Base-by-base conservation (phyloP, 2,329 filamentous ascomycete genomes). In the Neofusicoccum ribis region DNA sequence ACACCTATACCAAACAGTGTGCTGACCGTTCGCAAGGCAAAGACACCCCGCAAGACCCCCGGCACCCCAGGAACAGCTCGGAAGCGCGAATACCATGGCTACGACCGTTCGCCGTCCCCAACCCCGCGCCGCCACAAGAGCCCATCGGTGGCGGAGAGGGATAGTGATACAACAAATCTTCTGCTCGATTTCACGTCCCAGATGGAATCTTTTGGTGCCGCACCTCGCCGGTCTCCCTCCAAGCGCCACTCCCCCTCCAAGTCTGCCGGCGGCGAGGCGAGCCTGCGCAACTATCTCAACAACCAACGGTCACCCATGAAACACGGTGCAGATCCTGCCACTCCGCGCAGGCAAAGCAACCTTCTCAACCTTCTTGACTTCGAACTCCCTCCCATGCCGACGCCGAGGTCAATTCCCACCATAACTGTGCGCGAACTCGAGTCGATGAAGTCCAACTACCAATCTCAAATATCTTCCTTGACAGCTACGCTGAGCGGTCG, bases 351-450 rank as follows among this genome's bases (percentile, higher is more conserved):
- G 72, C 37, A 61, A 11, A 65, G 47, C 63, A 77, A 76, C 51
- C 88, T 91, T 70, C 83, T 88, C 39, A 91, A 90, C 72, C 85
- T 95, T 49, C 86, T 96, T 52, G 92, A 96, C 77, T 95, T 96
- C 74, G 95, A 98, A 72, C 90, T 98, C 9, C 93, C 93, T n/a
- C 92, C 94, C 0, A 88, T 93, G 70, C 93, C 94, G 1, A 98
- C 95, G 0, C 95, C 95, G 14, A 89, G 94, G 67, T 97, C 92
- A 64, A 86, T 98, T 43, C 95, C 95, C 0, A 92, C 90, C 8
- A 90, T 98, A 70, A 97, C 93, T 1, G 91, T 95, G 1, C 88
- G 95, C 39, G 95, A 99, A 79, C 83, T 98, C 2, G 95, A 99
- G 75, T 91, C 91, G 14, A 84, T 98, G 67, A 98, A 98, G 77